Evolutionary conservation across 768 basidiomycete species (phyloP).

Genomic region (Amanita muscaria): DNA sequence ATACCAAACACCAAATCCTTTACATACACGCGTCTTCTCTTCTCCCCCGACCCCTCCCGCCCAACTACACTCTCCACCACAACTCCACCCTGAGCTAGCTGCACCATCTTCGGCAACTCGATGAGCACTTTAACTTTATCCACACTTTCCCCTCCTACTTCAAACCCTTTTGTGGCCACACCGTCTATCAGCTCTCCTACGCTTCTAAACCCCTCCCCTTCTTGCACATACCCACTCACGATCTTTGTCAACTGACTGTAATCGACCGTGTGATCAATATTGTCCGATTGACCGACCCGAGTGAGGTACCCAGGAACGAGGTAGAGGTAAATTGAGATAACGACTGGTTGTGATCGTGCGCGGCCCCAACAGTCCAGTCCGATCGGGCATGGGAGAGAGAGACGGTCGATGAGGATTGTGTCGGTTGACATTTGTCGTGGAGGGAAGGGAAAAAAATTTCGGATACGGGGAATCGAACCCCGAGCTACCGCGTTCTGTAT

Average conservation of each 20-base stretch:
- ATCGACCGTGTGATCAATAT: constrained; percentile 50
- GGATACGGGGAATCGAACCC: constrained; percentile 32
- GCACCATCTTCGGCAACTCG: constrained; percentile 39
- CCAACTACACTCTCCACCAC: constrained; percentile 5
- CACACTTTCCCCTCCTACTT: constrained; percentile 27
- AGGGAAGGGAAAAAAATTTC: background rate
- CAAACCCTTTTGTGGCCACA: constrained; percentile 29
- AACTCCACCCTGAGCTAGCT: constrained; percentile 21
- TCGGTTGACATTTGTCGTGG: constrained; percentile 17
- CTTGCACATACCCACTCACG: constrained; percentile 24
- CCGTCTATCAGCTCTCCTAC: constrained; percentile 25
- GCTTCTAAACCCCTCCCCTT: constrained; percentile 18
- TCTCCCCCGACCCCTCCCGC: background rate
- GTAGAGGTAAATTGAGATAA: constrained; percentile 41
- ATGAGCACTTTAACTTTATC: constrained; percentile 33
- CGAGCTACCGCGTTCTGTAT: constrained; percentile 30
- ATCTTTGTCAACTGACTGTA: constrained; percentile 55
- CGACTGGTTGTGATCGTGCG: constrained; percentile 39
- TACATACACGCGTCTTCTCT: constrained; percentile 28
- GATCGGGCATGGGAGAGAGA: constrained; percentile 13
- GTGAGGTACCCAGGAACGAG: constrained; percentile 32
- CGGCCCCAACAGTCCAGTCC: constrained; percentile 47
- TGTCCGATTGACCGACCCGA: constrained; percentile 36
- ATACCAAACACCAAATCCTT: constrained; percentile 40
- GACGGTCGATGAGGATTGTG: background rate